Evolutionary conservation across 805 yeast species (phyloP), one percentile per base, ranked within the genome.

Genomic region (Scheffersomyces lignosus): DNA sequence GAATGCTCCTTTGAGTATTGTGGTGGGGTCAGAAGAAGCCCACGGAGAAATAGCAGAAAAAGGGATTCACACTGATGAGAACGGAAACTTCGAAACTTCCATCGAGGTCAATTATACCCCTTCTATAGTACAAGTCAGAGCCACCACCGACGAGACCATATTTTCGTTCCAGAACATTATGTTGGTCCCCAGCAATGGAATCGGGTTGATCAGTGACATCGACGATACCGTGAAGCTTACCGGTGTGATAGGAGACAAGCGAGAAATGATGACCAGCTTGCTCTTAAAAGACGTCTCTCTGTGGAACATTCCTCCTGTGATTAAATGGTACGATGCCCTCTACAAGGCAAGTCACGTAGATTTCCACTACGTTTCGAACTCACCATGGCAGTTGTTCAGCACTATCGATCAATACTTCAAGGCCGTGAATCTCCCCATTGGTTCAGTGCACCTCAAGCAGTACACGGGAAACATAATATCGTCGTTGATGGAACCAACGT

Each of bases 321-420:
- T 84, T 3, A 69, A 72, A 24, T 88, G 96, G 89, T 87, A 78
- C 52, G 66, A 68, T 6, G 62, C 65, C n/a, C 54, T 90, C 26
- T 54, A 58, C 7, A 26, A 44, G 4, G 54, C 62, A 7, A 59
- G 71, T 9, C 71, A 79, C 29, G 72, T 81, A 3, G 67, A 79
- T n/a, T 79, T 91, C 52, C 96, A 90, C 58, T 95, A 91, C 57
- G 98, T 95, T 2, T 90, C 97, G 5, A 93, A 95, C 62, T 81
- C 95, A 1, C 99, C 99, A 0, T 86, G 95, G 80, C 98, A 93
- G 59, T 64, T 93, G 16, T 89, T 73, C 56, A 73, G 78, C 14
- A 69, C 78, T 5, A 74, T 86, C 13, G 49, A 62, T 16, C 77
- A 79, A 29, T 88, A 79, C 49, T 69, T 88, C 49, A 60, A 65